Conservation (phyloP, 495 filamentous ascomycete species). For the Immersiella caudata region DNA sequence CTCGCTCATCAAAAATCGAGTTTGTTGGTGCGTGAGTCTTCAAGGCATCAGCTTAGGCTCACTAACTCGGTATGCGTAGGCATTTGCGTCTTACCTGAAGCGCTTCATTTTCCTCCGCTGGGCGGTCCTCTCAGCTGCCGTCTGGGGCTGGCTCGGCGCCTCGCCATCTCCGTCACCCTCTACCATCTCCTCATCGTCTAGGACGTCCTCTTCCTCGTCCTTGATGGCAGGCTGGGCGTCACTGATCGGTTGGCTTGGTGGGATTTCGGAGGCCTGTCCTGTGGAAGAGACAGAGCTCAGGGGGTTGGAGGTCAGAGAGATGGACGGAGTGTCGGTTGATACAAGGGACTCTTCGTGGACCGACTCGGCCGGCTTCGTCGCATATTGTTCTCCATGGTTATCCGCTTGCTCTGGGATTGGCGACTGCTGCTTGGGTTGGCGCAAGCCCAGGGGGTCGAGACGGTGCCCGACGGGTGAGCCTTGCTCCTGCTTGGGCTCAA, state of each 20-base stretch:
- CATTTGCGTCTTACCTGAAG: conserved; percentile 65
- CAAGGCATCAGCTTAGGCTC: not conserved
- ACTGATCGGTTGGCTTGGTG: conserved; percentile 36
- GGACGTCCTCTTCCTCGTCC: conserved; percentile 58
- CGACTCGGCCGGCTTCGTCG: conserved; percentile 43
- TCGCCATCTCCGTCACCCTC: conserved; percentile 51
- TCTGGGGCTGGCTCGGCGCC: conserved; percentile 55
- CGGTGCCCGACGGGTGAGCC: conserved; percentile 44
- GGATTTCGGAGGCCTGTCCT: conserved; percentile 40
- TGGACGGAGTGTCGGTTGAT: conserved; percentile 44
- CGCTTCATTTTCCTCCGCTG: conserved; percentile 95
- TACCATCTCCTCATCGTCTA: conserved; percentile 54
- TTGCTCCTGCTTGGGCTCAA: conserved; percentile 37
- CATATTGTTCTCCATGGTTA: conserved; percentile 41
- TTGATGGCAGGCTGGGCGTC: conserved; percentile 52
- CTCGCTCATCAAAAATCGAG: conserved; percentile 94
- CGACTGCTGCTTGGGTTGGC: conserved; percentile 46
- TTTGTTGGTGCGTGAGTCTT: conserved; percentile 96
- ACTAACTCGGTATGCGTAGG: not conserved
- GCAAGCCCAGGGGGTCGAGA: conserved; percentile 50
- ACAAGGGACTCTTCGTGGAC: conserved; percentile 49
- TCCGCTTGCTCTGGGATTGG: conserved; percentile 46
- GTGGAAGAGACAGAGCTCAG: conserved; percentile 47
- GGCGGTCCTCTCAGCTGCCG: conserved; percentile 69
- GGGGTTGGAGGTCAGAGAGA: conserved; percentile 46